Evolutionary conservation across 2,329 filamentous ascomycete genomes (phyloP), one percentile per base, ranked within the genome.

Genomic region (Leptographium galeiforme): DNA sequence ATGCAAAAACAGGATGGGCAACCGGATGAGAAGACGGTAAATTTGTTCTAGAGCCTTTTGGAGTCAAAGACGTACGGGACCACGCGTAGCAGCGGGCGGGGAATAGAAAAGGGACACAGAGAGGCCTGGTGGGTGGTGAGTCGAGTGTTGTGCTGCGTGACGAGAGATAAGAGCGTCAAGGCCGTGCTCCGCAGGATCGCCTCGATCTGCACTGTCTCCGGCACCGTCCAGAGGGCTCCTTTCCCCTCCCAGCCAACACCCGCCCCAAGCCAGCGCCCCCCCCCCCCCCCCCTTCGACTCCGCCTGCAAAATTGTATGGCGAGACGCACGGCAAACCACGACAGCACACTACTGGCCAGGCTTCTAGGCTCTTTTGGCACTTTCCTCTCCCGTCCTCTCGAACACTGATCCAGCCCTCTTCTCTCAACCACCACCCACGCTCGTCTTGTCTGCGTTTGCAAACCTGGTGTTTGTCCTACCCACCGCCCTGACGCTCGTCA

Each of bases 241-340:
- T 45, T 45, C 43, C 43, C 43, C 43, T 45, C 43, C 32, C 43
- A 45, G 43, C 43, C 19, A 45, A 30, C 41, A 44, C 18, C 41
- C 41, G 19, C 8, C 41, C 41, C 41, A 18, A 32, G 25, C 43
- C 25, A 45, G 43, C 43, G 43, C 43, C 19, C 19, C 43, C 19
- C 43, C 19, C 44, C 43, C 19, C 43, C 43, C 45, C 36, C 39
- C 25, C 38, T 48, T 49, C 25, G 25, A 25, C 47, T 53, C 45
- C 50, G 50, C 50, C 50, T 51, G 40, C 50, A 46, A 45, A 51
- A 30, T 51, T 32, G 41, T 38, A 51, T 18, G 18, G 50, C 32
- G 32, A 51, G 40, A 50, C 48, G 30, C 48, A 50, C 48, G 43
- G 41, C 34, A 51, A 40, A 45, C 32, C 30, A 43, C 48, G 18